Base-by-base conservation (phyloP, 2,329 filamentous ascomycete species). In the Plenodomus biglobosus region DNA sequence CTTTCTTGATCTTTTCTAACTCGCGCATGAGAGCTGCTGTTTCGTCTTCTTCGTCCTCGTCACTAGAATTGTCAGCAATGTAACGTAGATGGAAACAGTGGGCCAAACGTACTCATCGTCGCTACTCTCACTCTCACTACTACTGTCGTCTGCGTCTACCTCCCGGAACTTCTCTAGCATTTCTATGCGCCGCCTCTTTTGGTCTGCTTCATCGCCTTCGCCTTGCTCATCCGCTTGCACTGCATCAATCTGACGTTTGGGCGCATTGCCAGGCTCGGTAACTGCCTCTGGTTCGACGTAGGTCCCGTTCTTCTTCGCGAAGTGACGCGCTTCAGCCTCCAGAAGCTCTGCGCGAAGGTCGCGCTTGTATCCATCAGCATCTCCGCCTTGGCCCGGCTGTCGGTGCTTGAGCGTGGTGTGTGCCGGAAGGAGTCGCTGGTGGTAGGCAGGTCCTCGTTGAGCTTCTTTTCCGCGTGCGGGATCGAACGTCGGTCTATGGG, bases 401-500 rank as follows among this genome's bases (percentile, higher is more conserved):
- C 86, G 85, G 58, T 59, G 53, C 76, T 99, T 99, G 68, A 99
- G 85, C 56, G 90, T 86, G 11, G 90, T 97, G 73, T 99, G 88
- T 24, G 94, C 94, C 27, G 94, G 92, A 13, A 96, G 85, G 15
- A 97, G 87, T 63, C 94, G 88, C 75, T 97, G 92, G 71, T 99
- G 94, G 78, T 96, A 97, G 62, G 91, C 92, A 41, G 90, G 89
- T 40, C 94, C 94, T 65, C 91, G 87, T 51, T 91, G 87, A 65
- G 92, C 90, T 75, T 99, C 94, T 80, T 96, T 96, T 71, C 94
- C 94, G 70, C 87, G 85, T 82, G 92, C 89, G 58, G 94, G 94
- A 72, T 99, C 94, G 70, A 99, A 99, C 0, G 94, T 99, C 47
- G 94, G 94, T 76, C 94, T 88, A 70, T 86, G 84, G 48, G 84